These are phyloP conservation scores for Podila horticola DNA, from an alignment of 192 early-diverging fungal genomes.

Conservation along the genomic window DNA sequence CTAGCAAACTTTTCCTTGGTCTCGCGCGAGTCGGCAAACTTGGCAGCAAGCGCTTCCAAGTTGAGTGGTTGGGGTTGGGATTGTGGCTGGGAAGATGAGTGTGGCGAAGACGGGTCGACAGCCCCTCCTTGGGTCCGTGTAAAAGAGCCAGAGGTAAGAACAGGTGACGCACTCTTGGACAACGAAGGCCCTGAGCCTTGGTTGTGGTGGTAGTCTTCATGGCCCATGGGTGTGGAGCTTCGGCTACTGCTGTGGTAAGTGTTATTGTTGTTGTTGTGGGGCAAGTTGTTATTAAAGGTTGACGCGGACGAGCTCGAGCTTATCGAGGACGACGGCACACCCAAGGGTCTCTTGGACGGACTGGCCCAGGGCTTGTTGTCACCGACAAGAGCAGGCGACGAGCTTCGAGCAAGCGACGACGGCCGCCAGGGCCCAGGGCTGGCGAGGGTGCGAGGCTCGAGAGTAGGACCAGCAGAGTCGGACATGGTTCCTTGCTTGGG, in stretches of 20 bases:
- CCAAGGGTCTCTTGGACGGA: neutral
- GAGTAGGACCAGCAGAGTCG: neutral
- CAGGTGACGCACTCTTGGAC: neutral
- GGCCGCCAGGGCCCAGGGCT: slow-evolving; percentile 35
- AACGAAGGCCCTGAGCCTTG: neutral
- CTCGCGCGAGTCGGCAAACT: slow-evolving; percentile 36
- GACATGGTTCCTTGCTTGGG: neutral
- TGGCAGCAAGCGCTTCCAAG: slow-evolving; percentile 40
- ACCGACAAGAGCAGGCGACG: slow-evolving; percentile 20
- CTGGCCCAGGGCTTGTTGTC: slow-evolving; percentile 1
- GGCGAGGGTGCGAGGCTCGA: neutral
- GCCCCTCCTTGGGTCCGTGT: neutral
- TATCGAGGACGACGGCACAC: neutral
- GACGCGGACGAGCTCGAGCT: neutral
- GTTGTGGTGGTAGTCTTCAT: neutral
- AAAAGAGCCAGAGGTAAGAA: neutral
- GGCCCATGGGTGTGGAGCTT: neutral
- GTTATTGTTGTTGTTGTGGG: neutral
- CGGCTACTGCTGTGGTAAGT: neutral
- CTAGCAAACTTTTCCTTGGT: slow-evolving; percentile 37
- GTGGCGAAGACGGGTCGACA: neutral
- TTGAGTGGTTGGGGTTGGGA: slow-evolving; percentile 27
- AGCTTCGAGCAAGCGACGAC: slow-evolving; percentile 31
- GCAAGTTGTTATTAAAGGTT: neutral
- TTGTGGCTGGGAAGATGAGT: neutral